Percentiles rank a stretch among this genome's conserved stretches.
Conservation (phyloP, 2,329 filamentous ascomycete species). For the Allantophomopsis lycopodina region DNA sequence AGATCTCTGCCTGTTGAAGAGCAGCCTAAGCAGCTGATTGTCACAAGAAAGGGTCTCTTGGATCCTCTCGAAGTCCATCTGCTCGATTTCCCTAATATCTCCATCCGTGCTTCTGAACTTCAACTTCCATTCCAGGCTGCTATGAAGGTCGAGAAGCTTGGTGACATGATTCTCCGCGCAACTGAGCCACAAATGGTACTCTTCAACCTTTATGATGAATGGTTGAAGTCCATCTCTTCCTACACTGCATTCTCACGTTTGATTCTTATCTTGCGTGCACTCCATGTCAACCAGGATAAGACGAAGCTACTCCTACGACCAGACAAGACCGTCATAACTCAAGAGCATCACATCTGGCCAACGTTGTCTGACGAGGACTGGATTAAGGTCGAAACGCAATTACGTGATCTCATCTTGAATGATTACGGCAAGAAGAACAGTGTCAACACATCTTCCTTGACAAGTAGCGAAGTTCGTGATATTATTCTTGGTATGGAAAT, state of each 20-base stretch:
- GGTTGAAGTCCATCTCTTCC: slow-evolving; percentile 95
- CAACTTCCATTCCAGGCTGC: slow-evolving; percentile 98
- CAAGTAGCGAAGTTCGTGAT: slow-evolving; percentile 91
- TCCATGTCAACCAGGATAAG: slow-evolving; percentile 98
- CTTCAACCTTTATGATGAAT: slow-evolving; percentile 98
- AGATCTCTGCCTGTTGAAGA: slow-evolving; percentile 93
- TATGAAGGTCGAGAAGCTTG: slow-evolving; percentile 99
- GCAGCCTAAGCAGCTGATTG: slow-evolving; percentile 96
- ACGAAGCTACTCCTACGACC: slow-evolving; percentile 90
- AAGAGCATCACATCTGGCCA: slow-evolving; percentile 98
- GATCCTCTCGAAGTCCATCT: slow-evolving; percentile 96
- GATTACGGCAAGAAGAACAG: slow-evolving; percentile 99
- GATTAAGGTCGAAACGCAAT: slow-evolving; percentile 97
- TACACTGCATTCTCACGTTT: slow-evolving; percentile 97
- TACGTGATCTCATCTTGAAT: slow-evolving; percentile 90
- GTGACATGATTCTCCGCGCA: slow-evolving; percentile 95
- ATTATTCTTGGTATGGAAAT: slow-evolving; percentile 99
- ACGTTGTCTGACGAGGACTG: slow-evolving; percentile 89
- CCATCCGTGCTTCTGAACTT: slow-evolving; percentile 90
- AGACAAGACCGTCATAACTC: slow-evolving; percentile 95
- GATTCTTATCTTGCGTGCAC: slow-evolving; percentile 80
- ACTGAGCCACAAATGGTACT: slow-evolving; percentile 99
- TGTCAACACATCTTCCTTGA: slow-evolving; percentile 94
- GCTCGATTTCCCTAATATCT: slow-evolving; percentile 98
- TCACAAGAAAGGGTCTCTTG: slow-evolving; percentile 90